These are phyloP conservation scores for Physocladia obscura DNA, from an alignment of 192 early-diverging fungal species.

Conservation along the genomic window DNA sequence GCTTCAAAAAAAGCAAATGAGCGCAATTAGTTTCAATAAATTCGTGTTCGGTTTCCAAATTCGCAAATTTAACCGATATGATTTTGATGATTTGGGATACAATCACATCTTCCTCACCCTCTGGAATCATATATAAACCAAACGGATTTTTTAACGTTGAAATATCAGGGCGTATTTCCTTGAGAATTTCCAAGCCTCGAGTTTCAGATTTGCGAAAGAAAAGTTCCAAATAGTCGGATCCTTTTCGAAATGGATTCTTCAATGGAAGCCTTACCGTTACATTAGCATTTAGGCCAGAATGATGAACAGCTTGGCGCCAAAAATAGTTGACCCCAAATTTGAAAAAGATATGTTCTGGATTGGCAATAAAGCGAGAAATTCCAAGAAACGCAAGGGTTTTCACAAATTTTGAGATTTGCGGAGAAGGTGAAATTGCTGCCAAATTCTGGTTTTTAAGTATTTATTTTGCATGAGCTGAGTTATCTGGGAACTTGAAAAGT, in stretches of 20 bases:
- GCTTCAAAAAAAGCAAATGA: neutral
- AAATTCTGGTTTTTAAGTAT: neutral
- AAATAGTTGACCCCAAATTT: neutral
- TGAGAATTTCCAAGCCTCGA: neutral
- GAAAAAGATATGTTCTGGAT: slow-evolving; percentile 7
- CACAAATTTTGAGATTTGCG: neutral
- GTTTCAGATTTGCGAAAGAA: neutral
- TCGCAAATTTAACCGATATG: neutral
- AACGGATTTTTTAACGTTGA: neutral
- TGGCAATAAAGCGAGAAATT: neutral
- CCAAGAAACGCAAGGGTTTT: neutral
- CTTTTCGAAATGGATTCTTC: neutral
- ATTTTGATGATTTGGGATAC: neutral
- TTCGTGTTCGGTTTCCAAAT: neutral
- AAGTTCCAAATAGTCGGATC: neutral
- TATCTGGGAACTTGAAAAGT: neutral
- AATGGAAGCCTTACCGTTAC: neutral
- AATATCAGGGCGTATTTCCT: neutral
- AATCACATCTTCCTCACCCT: slow-evolving; percentile 7
- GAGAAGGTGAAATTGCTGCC: neutral
- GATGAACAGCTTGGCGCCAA: neutral
- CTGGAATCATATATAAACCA: slow-evolving; percentile 9
- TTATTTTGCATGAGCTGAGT: neutral
- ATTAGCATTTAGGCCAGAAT: neutral
- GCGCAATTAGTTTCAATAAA: neutral